These are phyloP conservation scores for Casuarina equisetifolia DNA, from an alignment of 306 rosid species.

Conservation along the genomic window DNA sequence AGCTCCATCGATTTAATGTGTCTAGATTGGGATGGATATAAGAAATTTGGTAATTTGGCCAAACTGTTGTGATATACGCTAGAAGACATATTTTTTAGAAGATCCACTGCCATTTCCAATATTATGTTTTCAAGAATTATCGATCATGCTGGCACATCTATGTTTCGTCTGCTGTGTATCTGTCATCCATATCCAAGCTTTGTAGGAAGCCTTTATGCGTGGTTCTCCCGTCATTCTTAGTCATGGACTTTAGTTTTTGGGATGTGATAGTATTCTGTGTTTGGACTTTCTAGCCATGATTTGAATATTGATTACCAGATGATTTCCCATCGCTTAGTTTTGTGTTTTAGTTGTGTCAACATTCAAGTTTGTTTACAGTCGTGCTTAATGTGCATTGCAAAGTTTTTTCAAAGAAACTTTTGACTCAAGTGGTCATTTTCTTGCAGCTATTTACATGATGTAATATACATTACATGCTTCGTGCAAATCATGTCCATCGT, in stretches of 20 bases:
- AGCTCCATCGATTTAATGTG: neutral
- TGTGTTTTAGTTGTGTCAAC: neutral
- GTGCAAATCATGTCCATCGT: slow-evolving; percentile 88
- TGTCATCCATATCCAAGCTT: neutral
- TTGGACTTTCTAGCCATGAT: neutral
- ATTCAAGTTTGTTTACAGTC: neutral
- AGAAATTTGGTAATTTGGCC: too few relatives aligned
- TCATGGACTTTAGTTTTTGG: neutral
- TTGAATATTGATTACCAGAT: neutral
- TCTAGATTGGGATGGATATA: neutral
- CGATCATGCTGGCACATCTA: neutral
- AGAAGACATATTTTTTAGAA: neutral
- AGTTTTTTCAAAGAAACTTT: neutral
- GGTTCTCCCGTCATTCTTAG: neutral
- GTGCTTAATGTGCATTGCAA: neutral
- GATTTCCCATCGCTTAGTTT: neutral
- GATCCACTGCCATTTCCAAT: neutral
- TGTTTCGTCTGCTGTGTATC: neutral
- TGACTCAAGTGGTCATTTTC: slow-evolving; percentile 22
- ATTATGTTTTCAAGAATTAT: neutral
- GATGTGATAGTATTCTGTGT: neutral
- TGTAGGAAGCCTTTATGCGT: neutral
- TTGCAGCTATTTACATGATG: slow-evolving; percentile 83
- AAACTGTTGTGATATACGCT: too few relatives aligned
- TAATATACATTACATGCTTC: slow-evolving; percentile 89